Evolutionary conservation across 2,329 filamentous ascomycete genomes (phyloP), one percentile per base, ranked within the genome.

Genomic region (Cordyceps fumosorosea): DNA sequence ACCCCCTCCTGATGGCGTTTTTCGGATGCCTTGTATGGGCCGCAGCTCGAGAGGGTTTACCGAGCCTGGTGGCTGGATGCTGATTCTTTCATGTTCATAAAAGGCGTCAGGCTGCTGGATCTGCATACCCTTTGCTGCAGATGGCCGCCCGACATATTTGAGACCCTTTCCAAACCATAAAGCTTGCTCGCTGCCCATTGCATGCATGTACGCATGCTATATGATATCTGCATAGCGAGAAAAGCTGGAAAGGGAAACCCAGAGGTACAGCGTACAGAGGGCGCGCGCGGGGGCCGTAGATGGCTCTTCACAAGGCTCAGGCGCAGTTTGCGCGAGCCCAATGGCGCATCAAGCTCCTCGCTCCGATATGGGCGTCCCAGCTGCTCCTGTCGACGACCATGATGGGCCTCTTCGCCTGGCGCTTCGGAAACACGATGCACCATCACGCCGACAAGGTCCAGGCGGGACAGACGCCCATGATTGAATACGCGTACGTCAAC

Each of bases 391-490:
- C 82, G 50, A 67, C 80, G 56, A 68, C 75, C 45, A 70, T 83
- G 62, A 76, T 82, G 68, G 82, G 78, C 16, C 70, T 85, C 8
- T 85, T 84, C 65, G 74, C 80, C 32, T 83, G 80, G 71, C 77
- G 82, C 14, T 74, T 86, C 8, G 79, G 78, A 32, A 74, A 77
- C 52, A 81, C 80, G 0, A 67, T 80, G 32, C 72, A 73, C 22
- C 72, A 75, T 11, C 79, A 76, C 65, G 69, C 77, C n/a, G 76
- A 78, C 3, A 67, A 76, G 42, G 67, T 77, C 34, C 70, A 72
- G 29, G 72, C 70, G 37, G 77, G 76, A 29, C 66, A 73, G n/a
- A 64, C 75, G 5, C 77, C 80, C 0, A 69, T 72, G 12, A 75
- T 84, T 12, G 78, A 82, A 71, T 71, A 83, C 65, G 79, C 80